Conservation (phyloP, 2,329 filamentous ascomycete genomes). For the Samsoniella hepiali region DNA sequence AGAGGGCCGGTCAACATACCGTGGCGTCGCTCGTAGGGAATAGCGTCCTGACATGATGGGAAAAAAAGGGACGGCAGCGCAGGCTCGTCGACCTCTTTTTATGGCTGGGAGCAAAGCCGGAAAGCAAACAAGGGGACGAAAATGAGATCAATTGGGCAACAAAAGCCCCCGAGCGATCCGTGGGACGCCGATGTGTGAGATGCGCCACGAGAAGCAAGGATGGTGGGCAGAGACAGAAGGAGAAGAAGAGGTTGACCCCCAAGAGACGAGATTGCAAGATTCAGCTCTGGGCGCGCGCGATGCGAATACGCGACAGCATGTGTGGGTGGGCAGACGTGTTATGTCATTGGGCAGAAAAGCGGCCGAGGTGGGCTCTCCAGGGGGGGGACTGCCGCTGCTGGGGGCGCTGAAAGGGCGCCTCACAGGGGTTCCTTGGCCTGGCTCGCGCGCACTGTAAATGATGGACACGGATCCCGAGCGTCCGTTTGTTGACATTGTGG, state of each 20-base stretch:
- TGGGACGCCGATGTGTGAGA: conserved; percentile 9
- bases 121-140: neutral
- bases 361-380: neutral
- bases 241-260: neutral
- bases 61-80: neutral
- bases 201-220: conserved; percentile 14
- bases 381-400: neutral
- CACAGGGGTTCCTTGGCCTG: neutral
- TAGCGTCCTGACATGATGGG: conserved; percentile 36
- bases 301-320: conserved; percentile 16
- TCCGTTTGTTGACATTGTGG: conserved; percentile 4
- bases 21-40: conserved; percentile 38
- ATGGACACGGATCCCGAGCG: conserved; percentile 8
- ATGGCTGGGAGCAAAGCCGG: neutral
- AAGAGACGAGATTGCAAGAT: neutral
- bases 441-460: neutral
- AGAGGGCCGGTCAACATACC: conserved; percentile 27
- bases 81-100: conserved; percentile 13
- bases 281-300: conserved; percentile 12
- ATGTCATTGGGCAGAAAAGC: conserved; percentile 5
- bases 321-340: neutral
- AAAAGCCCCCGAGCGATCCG: conserved; percentile 15
- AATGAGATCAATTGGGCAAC: neutral
- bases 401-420: neutral
- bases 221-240: conserved; percentile 4